phyloP scores from a whole-genome alignment of 306 rosid species.

The Pueraria montana region DNA sequence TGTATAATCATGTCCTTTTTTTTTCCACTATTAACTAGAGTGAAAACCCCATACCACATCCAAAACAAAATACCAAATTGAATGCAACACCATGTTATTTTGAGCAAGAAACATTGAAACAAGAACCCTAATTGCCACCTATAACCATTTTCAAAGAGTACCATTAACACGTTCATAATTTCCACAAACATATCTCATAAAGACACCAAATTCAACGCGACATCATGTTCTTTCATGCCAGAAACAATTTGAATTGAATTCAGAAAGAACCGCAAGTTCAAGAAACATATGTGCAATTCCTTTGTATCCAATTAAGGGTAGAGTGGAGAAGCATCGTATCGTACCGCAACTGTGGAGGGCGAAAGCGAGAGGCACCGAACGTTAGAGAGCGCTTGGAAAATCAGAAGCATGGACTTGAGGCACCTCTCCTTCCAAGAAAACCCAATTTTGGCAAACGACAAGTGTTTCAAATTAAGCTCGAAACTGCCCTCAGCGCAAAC shows the following conservation, averaged over 20 bases:
- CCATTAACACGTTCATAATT: background rate
- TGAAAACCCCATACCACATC: background rate
- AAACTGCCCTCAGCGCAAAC: slow-evolving; percentile 20
- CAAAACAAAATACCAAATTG: slow-evolving; percentile 17
- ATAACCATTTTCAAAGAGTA: background rate
- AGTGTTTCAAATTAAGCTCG: background rate
- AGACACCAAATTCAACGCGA: background rate
- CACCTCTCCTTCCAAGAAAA: slow-evolving; percentile 44
- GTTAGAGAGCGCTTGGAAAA: slow-evolving; percentile 23
- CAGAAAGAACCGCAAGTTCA: background rate
- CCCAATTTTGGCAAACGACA: slow-evolving; percentile 33
- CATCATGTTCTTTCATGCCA: background rate
- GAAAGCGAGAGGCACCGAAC: slow-evolving; percentile 23
- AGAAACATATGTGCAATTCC: background rate
- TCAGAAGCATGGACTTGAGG: background rate
- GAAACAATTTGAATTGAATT: background rate
- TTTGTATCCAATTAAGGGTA: background rate
- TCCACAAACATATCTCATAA: background rate
- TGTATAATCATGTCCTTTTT: background rate
- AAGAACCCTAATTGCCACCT: background rate
- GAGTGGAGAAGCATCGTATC: background rate
- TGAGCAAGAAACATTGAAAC: background rate
- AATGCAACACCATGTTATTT: background rate
- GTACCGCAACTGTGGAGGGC: slow-evolving; percentile 18
- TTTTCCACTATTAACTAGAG: background rate